Conservation (phyloP, 257 asterid genomes). For the Mentha longifolia region DNA sequence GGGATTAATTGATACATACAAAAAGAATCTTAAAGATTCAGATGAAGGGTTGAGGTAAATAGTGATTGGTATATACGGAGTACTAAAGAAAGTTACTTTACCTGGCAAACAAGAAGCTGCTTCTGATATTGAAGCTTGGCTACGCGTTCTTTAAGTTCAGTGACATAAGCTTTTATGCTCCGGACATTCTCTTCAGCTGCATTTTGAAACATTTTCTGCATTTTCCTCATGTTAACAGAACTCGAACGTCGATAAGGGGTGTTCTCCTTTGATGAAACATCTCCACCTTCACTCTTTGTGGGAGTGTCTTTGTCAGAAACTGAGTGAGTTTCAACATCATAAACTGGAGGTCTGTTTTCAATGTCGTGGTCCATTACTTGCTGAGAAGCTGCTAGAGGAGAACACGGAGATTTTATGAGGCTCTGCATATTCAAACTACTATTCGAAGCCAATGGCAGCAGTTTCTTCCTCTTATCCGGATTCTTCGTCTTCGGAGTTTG, state of each 20-base stretch:
- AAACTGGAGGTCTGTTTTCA: constrained; percentile 78
- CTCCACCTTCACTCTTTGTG: constrained; percentile 83
- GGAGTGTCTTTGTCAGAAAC: constrained; percentile 83
- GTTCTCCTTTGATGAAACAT: constrained; percentile 78
- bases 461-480: constrained; percentile 68
- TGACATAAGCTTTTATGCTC: constrained; percentile 89
- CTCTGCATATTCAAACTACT: constrained; percentile 66
- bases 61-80: neutral
- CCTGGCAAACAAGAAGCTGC: constrained; percentile 99
- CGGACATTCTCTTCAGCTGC: constrained; percentile 99
- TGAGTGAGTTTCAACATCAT: constrained; percentile 58
- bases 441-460: constrained; percentile 76
- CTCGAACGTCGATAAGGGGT: constrained; percentile 92
- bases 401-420: constrained; percentile 84
- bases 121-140: constrained; percentile 98
- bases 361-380: constrained; percentile 62
- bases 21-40: no score
- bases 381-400: constrained; percentile 74
- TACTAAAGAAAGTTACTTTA: constrained; percentile 20
- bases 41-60: no score
- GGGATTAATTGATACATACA: neutral
- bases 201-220: constrained; percentile 96
- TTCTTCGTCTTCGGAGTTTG: constrained; percentile 57
- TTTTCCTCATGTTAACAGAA: constrained; percentile 93
- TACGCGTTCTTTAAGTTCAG: constrained; percentile 96